Conservation (phyloP, 2,329 filamentous ascomycete species). For the Aureobasidium sp. region DNA sequence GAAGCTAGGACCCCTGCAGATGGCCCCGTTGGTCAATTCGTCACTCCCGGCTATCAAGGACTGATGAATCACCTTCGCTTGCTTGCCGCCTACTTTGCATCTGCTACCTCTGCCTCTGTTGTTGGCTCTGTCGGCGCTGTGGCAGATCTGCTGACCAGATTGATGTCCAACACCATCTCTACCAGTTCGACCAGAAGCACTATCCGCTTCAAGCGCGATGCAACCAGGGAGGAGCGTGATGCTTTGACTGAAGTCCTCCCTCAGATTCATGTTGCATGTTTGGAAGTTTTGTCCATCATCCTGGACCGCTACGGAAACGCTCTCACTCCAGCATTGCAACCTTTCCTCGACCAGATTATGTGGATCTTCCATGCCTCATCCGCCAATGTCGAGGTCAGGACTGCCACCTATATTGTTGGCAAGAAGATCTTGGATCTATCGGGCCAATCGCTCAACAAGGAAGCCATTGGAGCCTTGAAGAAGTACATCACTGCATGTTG, state of each 20-base stretch:
- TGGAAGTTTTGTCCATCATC: slow-evolving; percentile 54
- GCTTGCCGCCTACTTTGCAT: slow-evolving; percentile 55
- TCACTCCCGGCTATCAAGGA: slow-evolving; percentile 65
- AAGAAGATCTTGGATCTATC: slow-evolving; percentile 50
- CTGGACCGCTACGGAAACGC: slow-evolving; percentile 50
- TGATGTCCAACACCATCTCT: slow-evolving; percentile 57
- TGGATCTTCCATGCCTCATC: slow-evolving; percentile 58
- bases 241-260: slow-evolving; percentile 67
- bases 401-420: slow-evolving; percentile 52
- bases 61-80: slow-evolving; percentile 58
- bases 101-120: slow-evolving; percentile 57
- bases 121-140: slow-evolving; percentile 59
- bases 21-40: slow-evolving; percentile 17
- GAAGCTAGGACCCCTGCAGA: neutral
- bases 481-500: slow-evolving; percentile 61
- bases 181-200: slow-evolving; percentile 20
- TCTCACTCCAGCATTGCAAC: slow-evolving; percentile 52
- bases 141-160: slow-evolving; percentile 59
- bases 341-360: slow-evolving; percentile 60
- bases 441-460: slow-evolving; percentile 59
- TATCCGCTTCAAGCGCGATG: slow-evolving; percentile 60
- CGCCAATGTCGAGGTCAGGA: slow-evolving; percentile 47
- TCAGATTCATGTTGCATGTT: slow-evolving; percentile 61
- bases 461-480: slow-evolving; percentile 55
- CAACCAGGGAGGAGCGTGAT: slow-evolving; percentile 73